Evolutionary conservation across 1,284 basidiomycete species (phyloP), one percentile per base, ranked within the genome.

Genomic region (Cystobasidium pallidum): DNA sequence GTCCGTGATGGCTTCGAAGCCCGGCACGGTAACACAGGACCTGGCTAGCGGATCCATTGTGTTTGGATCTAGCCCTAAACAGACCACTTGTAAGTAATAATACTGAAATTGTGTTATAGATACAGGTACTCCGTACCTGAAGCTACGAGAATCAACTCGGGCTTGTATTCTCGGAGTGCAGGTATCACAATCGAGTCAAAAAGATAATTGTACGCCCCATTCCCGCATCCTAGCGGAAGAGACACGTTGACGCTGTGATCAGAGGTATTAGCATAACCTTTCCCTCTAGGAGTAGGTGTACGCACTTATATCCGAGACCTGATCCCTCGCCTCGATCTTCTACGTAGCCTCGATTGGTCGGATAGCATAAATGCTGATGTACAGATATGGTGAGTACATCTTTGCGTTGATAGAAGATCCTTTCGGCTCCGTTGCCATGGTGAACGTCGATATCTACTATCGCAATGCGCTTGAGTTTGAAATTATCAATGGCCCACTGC

Each of bases 91-190:
- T n/a, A n/a, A n/a, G n/a, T n/a, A n/a, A n/a, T n/a, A n/a, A n/a
- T n/a, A n/a, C n/a, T n/a, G n/a, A n/a, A n/a, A n/a, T n/a, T n/a
- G n/a, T n/a, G n/a, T n/a, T n/a, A n/a, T n/a, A n/a, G n/a, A n/a
- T n/a, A n/a, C n/a, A n/a, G n/a, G n/a, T n/a, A n/a, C n/a, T n/a
- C n/a, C n/a, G n/a, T n/a, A n/a, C n/a, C n/a, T n/a, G n/a, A n/a
- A n/a, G n/a, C n/a, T n/a, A n/a, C n/a, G n/a, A n/a, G n/a, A 28
- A 74, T 73, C 24, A 74, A 34, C 30, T 74, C 73, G 13, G 73
- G 73, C 26, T 65, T 67, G 62, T 52, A 74, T 19, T 52, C 36
- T 26, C 24, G 17, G 6, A 73, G 49, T 17, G 73, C 66, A 17
- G 73, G 73, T 28, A 74, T 32, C n/a, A 74, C 54, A 45, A 74